Base-by-base conservation (phyloP, 2,329 filamentous ascomycete genomes). In the Botryotinia globosa region DNA sequence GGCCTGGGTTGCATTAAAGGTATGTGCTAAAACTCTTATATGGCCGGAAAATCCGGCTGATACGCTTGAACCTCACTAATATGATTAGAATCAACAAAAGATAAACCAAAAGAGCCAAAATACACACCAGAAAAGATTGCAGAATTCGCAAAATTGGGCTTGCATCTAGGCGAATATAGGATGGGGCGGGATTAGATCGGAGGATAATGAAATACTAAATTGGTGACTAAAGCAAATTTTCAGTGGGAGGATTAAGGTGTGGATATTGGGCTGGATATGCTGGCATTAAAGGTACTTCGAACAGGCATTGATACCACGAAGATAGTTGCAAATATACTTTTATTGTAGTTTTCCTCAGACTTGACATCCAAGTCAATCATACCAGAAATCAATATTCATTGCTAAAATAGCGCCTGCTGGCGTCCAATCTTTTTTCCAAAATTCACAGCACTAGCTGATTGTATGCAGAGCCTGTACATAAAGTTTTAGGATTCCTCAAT, bases 81-180 rank as follows among this genome's bases (percentile, higher is more conserved):
- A 32, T 32, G 32, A 32, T 32, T 32, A 32, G 32, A 32, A 32
- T 32, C 32, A 32, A 32, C 32, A 32, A 32, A 32, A 32, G 32
- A 32, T 32, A 4, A 32, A 32, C 48, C 22, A 1, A 51, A 51
- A 51, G 48, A 14, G 9, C 1, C 48, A 51, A 1, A n/a, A 0
- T n/a, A 8, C n/a, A 54, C 51, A 54, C 2, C 25, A 18, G n/a
- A 54, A n/a, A 2, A 54, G 48, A 29, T 54, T 54, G 48, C 12
- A 16, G 0, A n/a, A 4, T 29, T 0, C 51, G 12, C 12, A 16
- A 54, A 2, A 3, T 29, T 29, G 12, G 51, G 51, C 0, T 4
- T 54, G 12, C 12, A 29, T 16, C 25, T 16, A 29, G 48, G 48
- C 14, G 10, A 37, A 6, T 0, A 16, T 61, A 62, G 37, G 1